Evolutionary conservation across 768 basidiomycete species (phyloP).

Genomic region (Tephrocybe sp.): DNA sequence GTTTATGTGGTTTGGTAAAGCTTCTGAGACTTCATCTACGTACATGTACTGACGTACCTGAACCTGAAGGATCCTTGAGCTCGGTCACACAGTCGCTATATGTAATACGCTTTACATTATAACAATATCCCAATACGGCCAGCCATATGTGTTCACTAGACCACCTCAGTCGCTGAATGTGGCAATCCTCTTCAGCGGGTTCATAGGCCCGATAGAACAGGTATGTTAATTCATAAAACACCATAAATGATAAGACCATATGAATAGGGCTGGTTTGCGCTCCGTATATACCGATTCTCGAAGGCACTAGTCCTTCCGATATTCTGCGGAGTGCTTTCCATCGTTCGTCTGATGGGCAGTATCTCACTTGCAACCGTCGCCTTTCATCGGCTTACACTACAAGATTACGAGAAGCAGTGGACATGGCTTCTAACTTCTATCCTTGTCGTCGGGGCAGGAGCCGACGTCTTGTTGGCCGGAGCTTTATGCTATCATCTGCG

Average conservation of each 20-base stretch:
- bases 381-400: conserved; percentile 11
- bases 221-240: too few relatives aligned
- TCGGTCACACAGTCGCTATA: conserved; percentile 22
- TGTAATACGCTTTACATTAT: conserved; percentile 21
- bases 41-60: neutral
- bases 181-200: conserved; percentile 23
- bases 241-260: too few relatives aligned
- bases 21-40: neutral
- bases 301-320: conserved; percentile 11
- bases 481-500: conserved; percentile 20
- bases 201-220: conserved; percentile 21
- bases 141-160: conserved; percentile 12
- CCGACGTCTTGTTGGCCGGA: conserved; percentile 18
- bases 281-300: neutral
- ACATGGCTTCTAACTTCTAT: conserved; percentile 21
- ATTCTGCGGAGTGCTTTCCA: conserved; percentile 13
- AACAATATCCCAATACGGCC: conserved; percentile 23
- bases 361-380: conserved; percentile 14
- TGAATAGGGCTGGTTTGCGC: neutral
- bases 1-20: neutral
- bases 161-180: conserved; percentile 17
- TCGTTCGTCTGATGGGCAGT: conserved; percentile 18
- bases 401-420: conserved; percentile 12
- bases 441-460: conserved; percentile 17
- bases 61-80: conserved; percentile 17